phyloP scores from a whole-genome alignment of 2,329 filamentous ascomycete genomes.

The Clonostachys rhizophaga region DNA sequence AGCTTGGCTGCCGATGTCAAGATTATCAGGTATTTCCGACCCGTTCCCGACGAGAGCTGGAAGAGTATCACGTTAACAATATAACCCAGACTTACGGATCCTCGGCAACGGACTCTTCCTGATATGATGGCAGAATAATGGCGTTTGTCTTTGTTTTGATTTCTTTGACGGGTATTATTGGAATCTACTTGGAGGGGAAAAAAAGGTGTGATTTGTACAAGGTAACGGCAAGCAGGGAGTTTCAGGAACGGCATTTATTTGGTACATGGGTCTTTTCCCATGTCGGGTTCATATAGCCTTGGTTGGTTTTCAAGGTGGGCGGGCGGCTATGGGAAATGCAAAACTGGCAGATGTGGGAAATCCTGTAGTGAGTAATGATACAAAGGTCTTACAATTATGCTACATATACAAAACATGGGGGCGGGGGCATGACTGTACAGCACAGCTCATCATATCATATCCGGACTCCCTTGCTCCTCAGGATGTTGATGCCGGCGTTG shows the following conservation, averaged over 20 bases:
- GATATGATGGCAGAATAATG: no score
- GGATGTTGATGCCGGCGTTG: slow-evolving; percentile 70
- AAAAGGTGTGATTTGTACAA: no score
- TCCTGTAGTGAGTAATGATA: no score
- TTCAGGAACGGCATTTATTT: no score
- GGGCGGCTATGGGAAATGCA: no score
- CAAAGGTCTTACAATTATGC: neutral
- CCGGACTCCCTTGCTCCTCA: slow-evolving; percentile 82
- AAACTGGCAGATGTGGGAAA: no score
- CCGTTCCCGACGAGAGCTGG: neutral
- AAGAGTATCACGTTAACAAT: neutral
- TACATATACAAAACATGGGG: slow-evolving; percentile 1
- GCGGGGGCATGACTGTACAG: neutral
- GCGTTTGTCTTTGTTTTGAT: no score
- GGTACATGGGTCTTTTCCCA: neutral
- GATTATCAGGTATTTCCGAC: slow-evolving; percentile 59
- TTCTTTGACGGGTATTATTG: no score
- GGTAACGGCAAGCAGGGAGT: no score
- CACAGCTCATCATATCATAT: slow-evolving; percentile 46
- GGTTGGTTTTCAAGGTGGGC: no score
- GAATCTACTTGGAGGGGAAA: no score
- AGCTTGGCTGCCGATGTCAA: slow-evolving; percentile 66
- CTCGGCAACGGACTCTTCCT: slow-evolving; percentile 45
- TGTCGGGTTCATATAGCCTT: neutral
- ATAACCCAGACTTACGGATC: slow-evolving; percentile 47